Base-by-base conservation (phyloP, 345 rosid genomes). In the Geranium brycei region DNA sequence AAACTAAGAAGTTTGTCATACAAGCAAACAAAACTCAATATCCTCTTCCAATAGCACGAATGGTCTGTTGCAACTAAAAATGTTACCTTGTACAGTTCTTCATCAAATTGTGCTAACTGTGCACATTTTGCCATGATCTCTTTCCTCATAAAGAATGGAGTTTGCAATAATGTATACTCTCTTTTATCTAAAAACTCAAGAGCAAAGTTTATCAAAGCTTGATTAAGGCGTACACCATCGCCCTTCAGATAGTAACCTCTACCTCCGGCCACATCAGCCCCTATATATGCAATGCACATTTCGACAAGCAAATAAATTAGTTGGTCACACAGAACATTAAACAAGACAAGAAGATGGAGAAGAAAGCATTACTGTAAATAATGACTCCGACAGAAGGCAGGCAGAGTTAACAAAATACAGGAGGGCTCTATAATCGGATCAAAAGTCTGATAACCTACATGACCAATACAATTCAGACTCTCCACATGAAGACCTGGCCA, bases 71-170 rank as follows among this genome's bases (percentile, higher is more conserved):
- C 30, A 28, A 17, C 41, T 35, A 51, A 40, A 40, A 16, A 16
- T 28, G 11, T 51, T 65, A 87, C 98, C 93, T 92, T 87, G 88
- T 89, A 92, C 60, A 92, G 95, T 64, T 92, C 91, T 76, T 92
- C 95, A 63, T 92, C 98, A 55, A 92, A 89, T 72, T 89, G 96
- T 15, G 91, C 85, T 72, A 92, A 63, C 61, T 92, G 96, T 65
- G 98, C 98, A 69, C 93, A 92, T 76, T 83, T 89, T 59, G 88
- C 91, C 97, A 92, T 89, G 67, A 87, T 77, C 18, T 92, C 98
- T 77, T 89, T 87, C 70, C 88, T 84, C 93, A 86, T 89, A 72
- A 92, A 83, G 81, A 82, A 89, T 14, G 97, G 97, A 69, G 98
- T 87, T 62, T 92, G 98, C 78, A 92, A 70, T 19, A 77, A 71